Evolutionary conservation across 129 eudicot genomes (phyloP).

Genomic region (Flaveria bidentis): DNA sequence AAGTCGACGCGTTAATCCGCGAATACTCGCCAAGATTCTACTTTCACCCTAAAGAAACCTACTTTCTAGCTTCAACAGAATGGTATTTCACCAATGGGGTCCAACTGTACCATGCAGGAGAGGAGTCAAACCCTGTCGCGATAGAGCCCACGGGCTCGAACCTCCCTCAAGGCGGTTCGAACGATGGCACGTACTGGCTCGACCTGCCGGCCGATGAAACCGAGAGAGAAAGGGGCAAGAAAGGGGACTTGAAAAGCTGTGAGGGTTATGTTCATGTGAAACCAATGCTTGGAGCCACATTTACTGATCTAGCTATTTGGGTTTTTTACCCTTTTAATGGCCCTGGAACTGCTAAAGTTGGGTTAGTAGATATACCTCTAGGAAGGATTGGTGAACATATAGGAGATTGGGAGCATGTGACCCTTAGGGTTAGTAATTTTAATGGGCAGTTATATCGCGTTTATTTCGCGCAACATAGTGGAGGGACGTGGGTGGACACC

Average conservation of each 20-base stretch:
- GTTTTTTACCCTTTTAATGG: constrained; percentile 76
- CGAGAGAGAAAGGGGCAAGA: constrained; percentile 46
- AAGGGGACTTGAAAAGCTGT: constrained; percentile 46
- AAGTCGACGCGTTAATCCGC: constrained; percentile 45
- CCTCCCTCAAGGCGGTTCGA: constrained; percentile 70
- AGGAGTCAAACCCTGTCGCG: constrained; percentile 45
- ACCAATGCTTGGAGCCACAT: constrained; percentile 63
- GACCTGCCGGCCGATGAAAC: constrained; percentile 56
- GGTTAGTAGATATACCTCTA: constrained; percentile 39
- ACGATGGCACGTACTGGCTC: constrained; percentile 67
- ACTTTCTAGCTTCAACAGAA: constrained; percentile 51
- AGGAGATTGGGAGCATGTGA: constrained; percentile 88
- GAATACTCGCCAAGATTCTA: constrained; percentile 58
- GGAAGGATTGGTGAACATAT: constrained; percentile 73
- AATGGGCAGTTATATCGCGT: constrained; percentile 52
- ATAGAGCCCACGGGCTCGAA: constrained; percentile 53
- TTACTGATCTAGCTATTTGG: constrained; percentile 70
- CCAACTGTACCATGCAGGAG: constrained; percentile 48
- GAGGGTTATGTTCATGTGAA: constrained; percentile 60
- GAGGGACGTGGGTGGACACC: constrained; percentile 61
- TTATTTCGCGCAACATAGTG: constrained; percentile 65
- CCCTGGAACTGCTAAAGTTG: constrained; percentile 55
- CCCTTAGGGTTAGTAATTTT: constrained; percentile 68
- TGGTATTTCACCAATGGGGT: constrained; percentile 73
- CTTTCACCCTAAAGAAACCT: constrained; percentile 56